A percentile compares a stretch with the other conserved stretches of the same genome.
These are phyloP conservation scores for Apiospora malaysiana DNA, from an alignment of 2,329 filamentous ascomycete species.

Conservation along the genomic window DNA sequence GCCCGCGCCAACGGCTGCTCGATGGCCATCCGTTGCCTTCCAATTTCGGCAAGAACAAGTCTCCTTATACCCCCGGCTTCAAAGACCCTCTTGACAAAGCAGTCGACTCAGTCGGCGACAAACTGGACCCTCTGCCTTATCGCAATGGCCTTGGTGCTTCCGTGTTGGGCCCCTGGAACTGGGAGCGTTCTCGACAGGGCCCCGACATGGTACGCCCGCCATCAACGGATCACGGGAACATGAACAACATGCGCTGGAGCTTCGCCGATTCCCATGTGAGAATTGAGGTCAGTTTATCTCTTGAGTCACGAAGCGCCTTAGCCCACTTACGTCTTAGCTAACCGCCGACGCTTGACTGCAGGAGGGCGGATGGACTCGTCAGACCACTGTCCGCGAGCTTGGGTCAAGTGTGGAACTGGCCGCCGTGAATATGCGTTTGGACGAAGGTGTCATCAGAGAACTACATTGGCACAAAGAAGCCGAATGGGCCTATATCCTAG, in stretches of 20 bases:
- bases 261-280: conserved; percentile 69
- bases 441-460: conserved; percentile 74
- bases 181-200: conserved; percentile 69
- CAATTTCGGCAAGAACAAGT: conserved; percentile 47
- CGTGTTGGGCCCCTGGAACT: conserved; percentile 74
- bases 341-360: conserved; percentile 39
- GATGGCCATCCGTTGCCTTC: conserved; percentile 53
- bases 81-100: conserved; percentile 67
- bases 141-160: conserved; percentile 69
- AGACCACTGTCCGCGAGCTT: conserved; percentile 72
- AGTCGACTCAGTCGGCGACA: conserved; percentile 64
- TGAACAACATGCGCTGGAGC: conserved; percentile 76
- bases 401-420: conserved; percentile 72
- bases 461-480: conserved; percentile 84
- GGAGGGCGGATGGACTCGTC: conserved; percentile 79
- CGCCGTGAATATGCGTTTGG: conserved; percentile 79
- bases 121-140: conserved; percentile 69
- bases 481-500: conserved; percentile 78
- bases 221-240: conserved; percentile 73
- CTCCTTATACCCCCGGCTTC: conserved; percentile 65
- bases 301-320: neutral
- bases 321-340: neutral
- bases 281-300: conserved; percentile 55
- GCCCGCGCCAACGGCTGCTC: conserved; percentile 60
- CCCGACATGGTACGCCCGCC: conserved; percentile 76